These are phyloP conservation scores for Verticillium albo-atrum DNA, from an alignment of 2,329 filamentous ascomycete genomes.

Conservation along the genomic window DNA sequence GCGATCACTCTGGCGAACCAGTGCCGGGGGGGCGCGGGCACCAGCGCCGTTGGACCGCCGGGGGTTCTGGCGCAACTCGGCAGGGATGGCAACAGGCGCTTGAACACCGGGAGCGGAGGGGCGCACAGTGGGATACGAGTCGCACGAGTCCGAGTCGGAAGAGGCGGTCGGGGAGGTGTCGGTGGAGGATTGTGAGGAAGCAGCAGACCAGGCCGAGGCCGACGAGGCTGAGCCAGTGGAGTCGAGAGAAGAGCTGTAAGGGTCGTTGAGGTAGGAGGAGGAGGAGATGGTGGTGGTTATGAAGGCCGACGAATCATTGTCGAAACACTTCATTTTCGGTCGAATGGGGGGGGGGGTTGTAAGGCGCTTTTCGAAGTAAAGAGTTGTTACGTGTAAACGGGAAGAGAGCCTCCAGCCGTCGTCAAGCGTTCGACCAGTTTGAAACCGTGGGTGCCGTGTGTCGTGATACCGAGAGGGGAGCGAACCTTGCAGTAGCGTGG, in stretches of 20 bases:
- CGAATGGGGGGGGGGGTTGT: not conserved
- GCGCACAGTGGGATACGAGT: conserved; percentile 35
- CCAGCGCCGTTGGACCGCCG: conserved; percentile 52
- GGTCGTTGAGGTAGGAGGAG: conserved; percentile 39
- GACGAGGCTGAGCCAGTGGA: conserved; percentile 73
- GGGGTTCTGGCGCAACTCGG: conserved; percentile 61
- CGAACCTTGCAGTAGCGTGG: conserved; percentile 36
- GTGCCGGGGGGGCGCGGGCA: conserved; percentile 62
- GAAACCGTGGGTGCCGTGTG: conserved; percentile 25
- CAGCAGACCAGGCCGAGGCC: conserved; percentile 73
- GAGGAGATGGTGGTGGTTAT: conserved; percentile 24
- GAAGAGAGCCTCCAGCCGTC: conserved; percentile 25
- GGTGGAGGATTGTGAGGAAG: conserved; percentile 65
- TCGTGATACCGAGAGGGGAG: conserved; percentile 27
- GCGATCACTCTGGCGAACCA: conserved; percentile 84
- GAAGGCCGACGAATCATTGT: conserved; percentile 48
- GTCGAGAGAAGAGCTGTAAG: conserved; percentile 67
- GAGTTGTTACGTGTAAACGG: conserved; percentile 13
- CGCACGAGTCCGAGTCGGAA: conserved; percentile 48
- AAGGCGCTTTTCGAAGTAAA: not conserved
- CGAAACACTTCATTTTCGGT: conserved; percentile 55
- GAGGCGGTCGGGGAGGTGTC: conserved; percentile 59
- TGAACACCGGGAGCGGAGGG: conserved; percentile 24
- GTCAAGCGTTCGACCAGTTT: conserved; percentile 25
- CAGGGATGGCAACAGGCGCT: conserved; percentile 38